Base-by-base conservation (phyloP, 495 filamentous ascomycete species). In the Tuber indicum region DNA sequence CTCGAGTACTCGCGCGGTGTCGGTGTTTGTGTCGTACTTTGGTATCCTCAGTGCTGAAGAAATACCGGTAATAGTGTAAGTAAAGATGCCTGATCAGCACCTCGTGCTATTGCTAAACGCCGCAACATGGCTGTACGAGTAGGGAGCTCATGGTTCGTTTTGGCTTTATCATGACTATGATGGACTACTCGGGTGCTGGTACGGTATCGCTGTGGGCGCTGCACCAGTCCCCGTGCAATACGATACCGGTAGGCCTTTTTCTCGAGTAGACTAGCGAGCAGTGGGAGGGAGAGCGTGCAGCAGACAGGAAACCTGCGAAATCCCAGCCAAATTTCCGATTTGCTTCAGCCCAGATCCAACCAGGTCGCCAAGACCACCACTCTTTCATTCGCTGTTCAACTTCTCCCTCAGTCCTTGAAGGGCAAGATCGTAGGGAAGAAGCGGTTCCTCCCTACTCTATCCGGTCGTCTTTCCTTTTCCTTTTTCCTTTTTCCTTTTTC, bases 351-450 rank as follows among this genome's bases (percentile, higher is more conserved):
- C 52, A 26, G 52, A 32, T 62, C 52, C 52, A 62, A 32, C n/a
- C 52, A 16, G n/a, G 52, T 2, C 12, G 52, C 52, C 52, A 62
- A 62, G 52, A 62, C 10, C 52, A 62, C 10, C 52, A 32, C n/a
- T 32, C n/a, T 16, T 26, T 32, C 52, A 62, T 49, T 23, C 46
- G 17, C 26, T 32, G 52, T 62, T 62, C 52, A n/a, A 62, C 52
- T 10, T 32, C 52, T 12, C 52, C 21, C 12, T 16, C 52, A 62
- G 10, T 32, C 52, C 52, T 32, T 16, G n/a, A 62, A 62, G 12
- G 52, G 26, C n/a, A 62, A 62, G 52, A 62, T 62, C n/a, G n/a
- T 62, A 62, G n/a, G n/a, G 23, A 62, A 62, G 23, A 62, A 62
- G n/a, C 3, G 9, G 52, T 16, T 16, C n/a, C n/a, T 52, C 49